Percentiles rank a stretch among this genome's conserved stretches.
Conservation (phyloP, 305 asterid genomes). For the Andrographis paniculata region DNA sequence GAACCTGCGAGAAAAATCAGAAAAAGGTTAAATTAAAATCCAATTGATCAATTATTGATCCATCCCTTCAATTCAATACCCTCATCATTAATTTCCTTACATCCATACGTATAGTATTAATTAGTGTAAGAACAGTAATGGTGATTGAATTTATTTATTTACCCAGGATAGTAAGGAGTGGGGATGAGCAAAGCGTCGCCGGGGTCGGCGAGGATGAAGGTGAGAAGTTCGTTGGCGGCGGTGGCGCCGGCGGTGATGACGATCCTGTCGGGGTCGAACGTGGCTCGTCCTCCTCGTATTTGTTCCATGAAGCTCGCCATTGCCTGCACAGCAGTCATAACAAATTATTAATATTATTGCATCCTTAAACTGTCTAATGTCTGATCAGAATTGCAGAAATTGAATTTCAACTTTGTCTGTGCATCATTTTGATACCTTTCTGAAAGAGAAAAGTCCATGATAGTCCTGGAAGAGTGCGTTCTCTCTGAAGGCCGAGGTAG, state of each 20-base stretch:
- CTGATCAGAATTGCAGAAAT: too few species aligned
- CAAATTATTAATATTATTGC: background rate
- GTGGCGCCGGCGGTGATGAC: constrained; percentile 79
- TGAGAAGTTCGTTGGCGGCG: constrained; percentile 49
- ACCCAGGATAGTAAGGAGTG: constrained; percentile 68
- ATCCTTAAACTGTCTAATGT: too few species aligned
- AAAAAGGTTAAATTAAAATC: too few species aligned
- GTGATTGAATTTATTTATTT: background rate
- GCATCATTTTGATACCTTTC: constrained; percentile 42
- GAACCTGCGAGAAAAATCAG: constrained; percentile 46
- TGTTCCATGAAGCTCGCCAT: constrained; percentile 50
- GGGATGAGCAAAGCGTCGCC: constrained; percentile 63
- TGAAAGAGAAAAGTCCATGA: constrained; percentile 70
- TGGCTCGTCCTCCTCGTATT: constrained; percentile 34
- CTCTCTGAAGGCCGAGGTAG: constrained; percentile 31
- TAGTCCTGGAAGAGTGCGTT: constrained; percentile 70
- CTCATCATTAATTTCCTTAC: too few species aligned
- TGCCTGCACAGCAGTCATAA: constrained; percentile 23
- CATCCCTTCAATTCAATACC: background rate
- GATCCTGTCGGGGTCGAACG: constrained; percentile 40
- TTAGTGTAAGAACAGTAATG: background rate
- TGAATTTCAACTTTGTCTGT: too few species aligned
- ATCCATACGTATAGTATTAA: background rate
- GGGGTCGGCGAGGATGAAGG: constrained; percentile 53
- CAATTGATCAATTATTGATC: too few species aligned